phyloP scores from a whole-genome alignment of 2,329 filamentous ascomycete genomes.

The Calonectria pteridis region DNA sequence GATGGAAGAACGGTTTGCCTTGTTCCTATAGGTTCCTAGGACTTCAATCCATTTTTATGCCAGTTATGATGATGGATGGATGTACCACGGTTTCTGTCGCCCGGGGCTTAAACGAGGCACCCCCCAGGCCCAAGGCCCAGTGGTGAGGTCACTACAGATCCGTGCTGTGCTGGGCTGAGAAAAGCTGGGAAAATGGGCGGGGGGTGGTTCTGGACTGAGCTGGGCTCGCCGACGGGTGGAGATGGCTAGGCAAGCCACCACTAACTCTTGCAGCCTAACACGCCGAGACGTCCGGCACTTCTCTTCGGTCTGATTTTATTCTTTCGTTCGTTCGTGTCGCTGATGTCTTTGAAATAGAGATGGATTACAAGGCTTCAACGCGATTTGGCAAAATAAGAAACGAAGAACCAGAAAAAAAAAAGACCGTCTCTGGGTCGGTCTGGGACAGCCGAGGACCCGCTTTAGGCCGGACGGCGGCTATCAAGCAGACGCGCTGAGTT shows the following conservation, averaged over 20 bases:
- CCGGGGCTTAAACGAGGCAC: neutral
- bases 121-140: neutral
- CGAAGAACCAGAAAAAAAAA: neutral
- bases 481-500: conserved; percentile 2
- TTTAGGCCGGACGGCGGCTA: neutral
- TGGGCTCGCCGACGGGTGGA: conserved; percentile 18
- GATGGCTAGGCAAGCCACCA: conserved; percentile 17
- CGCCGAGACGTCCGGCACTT: conserved; percentile 11
- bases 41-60: neutral
- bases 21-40: neutral
- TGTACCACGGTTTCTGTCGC: neutral
- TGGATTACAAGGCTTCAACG: neutral
- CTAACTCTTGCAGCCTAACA: conserved; percentile 23
- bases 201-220: conserved; percentile 13
- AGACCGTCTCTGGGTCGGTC: neutral
- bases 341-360: neutral
- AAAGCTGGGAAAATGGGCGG: conserved; percentile 8
- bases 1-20: neutral
- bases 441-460: neutral
- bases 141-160: conserved; percentile 11
- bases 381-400: neutral
- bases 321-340: neutral
- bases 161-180: conserved; percentile 1
- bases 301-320: neutral
- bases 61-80: too few species aligned